A percentile compares a stretch with the other conserved stretches of the same genome.
Conservation (phyloP, 345 rosid species). For the Linum usitatissimum region DNA sequence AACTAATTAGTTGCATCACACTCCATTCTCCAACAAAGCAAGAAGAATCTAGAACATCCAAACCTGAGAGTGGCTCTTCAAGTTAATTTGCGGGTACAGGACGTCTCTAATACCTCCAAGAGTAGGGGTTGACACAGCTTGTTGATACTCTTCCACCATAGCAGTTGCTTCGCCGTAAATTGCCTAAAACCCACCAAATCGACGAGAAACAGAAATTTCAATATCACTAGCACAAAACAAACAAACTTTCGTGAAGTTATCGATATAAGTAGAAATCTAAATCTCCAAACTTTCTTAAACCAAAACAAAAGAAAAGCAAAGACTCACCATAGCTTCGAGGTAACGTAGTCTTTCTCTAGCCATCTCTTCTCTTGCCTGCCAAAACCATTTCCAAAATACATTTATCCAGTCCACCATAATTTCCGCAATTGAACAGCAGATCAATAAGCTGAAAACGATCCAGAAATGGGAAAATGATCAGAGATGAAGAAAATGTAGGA, state of each 20-base stretch:
- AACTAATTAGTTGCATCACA: no score
- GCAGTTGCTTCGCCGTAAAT: slow-evolving; percentile 76
- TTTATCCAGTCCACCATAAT: background rate
- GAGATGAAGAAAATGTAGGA: background rate
- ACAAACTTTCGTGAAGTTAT: background rate
- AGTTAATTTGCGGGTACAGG: slow-evolving; percentile 60
- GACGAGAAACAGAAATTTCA: background rate
- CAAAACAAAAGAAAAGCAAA: background rate
- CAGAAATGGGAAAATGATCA: background rate
- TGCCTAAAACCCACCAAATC: slow-evolving; percentile 33
- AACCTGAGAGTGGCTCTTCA: slow-evolving; percentile 53
- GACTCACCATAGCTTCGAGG: slow-evolving; percentile 80
- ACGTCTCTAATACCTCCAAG: slow-evolving; percentile 72
- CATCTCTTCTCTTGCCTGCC: slow-evolving; percentile 95
- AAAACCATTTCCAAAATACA: slow-evolving; percentile 6
- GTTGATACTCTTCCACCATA: slow-evolving; percentile 94
- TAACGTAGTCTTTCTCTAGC: slow-evolving; percentile 76
- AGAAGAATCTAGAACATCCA: background rate
- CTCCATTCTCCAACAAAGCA: background rate
- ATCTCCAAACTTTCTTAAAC: background rate
- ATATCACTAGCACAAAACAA: background rate
- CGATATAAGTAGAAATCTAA: background rate
- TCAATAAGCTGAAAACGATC: background rate
- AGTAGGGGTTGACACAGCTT: slow-evolving; percentile 58
- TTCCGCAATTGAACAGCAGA: background rate